Base-by-base conservation (phyloP, 805 yeast species). In the Lachancea nothofagi region DNA sequence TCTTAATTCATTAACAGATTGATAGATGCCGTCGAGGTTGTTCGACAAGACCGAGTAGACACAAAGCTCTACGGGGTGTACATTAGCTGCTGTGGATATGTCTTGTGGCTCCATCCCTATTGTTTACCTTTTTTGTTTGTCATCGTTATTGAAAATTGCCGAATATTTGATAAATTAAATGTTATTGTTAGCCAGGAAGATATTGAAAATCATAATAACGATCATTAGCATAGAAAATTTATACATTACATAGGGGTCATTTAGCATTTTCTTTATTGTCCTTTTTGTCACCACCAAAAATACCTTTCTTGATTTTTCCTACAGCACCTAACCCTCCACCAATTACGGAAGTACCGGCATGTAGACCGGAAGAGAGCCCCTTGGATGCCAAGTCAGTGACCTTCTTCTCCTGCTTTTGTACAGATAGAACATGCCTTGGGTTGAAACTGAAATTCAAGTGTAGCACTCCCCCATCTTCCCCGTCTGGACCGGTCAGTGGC, bases 401-500 rank as follows among this genome's bases (percentile, higher is more conserved):
- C 40, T 70, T 65, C 33, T 66, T 66, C 35, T 52, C 65, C 46
- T 46, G 64, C 48, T 50, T 64, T 49, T 45, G 66, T 47, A 53
- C 74, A 27, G 54, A 62, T 38, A 78, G 64, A 12, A 87, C 71
- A 53, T 82, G 85, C 31, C 75, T 77, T 2, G 97, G 94, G 47
- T 72, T 70, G 67, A 87, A 88, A 3, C 71, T 58, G 40, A 82
- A 66, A 37, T 70, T 70, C 37, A 87, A 60, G 43, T 72, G 74
- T 4, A 83, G 66, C 4, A 69, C 65, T 52, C 97, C 97, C 10
- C 72, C 69, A 51, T 61, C 64, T 33, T 57, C 53, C 20, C 70
- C 74, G 23, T 69, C 57, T 32, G 61, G 65, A 18, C 63, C 70
- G 29, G 83, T 65, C 12, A 62, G 43, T 2, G 76, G 76, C 30